Evolutionary conservation across 2,329 filamentous ascomycete species (phyloP).

Genomic region (Pseudogymnoascus sp.): DNA sequence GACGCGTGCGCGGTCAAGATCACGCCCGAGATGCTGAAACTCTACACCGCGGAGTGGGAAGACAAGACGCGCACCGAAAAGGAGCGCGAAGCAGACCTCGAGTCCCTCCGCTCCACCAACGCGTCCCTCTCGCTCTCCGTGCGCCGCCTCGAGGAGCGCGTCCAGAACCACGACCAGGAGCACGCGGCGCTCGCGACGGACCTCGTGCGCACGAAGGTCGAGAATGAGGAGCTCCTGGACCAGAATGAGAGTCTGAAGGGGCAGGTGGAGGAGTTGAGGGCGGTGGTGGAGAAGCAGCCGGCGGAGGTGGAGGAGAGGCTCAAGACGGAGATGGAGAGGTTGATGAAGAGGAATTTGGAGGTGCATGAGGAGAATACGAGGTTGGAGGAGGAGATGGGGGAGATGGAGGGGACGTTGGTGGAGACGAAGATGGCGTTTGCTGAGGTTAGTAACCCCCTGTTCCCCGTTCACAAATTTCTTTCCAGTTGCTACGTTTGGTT

Average conservation of each 20-base stretch:
- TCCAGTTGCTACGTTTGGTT: neutral
- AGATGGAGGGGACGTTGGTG: conserved; percentile 88
- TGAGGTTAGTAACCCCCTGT: conserved; percentile 55
- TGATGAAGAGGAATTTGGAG: conserved; percentile 87
- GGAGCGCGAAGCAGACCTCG: conserved; percentile 74
- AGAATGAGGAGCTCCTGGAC: conserved; percentile 83
- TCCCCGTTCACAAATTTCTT: neutral
- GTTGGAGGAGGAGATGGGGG: conserved; percentile 80
- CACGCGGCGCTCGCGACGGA: conserved; percentile 88
- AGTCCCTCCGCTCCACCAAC: conserved; percentile 60
- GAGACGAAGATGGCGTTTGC: conserved; percentile 92
- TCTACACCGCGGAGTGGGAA: conserved; percentile 83
- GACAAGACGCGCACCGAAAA: conserved; percentile 78
- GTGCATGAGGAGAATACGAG: conserved; percentile 88
- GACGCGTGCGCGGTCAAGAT: conserved; percentile 87
- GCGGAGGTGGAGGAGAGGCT: conserved; percentile 77
- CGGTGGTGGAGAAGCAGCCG: conserved; percentile 83
- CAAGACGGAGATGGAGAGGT: conserved; percentile 76
- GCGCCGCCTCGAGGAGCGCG: conserved; percentile 77
- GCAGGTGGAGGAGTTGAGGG: conserved; percentile 76
- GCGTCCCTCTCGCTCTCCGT: conserved; percentile 62
- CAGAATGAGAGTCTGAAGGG: conserved; percentile 80
- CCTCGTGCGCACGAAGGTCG: conserved; percentile 82
- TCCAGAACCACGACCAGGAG: conserved; percentile 81
- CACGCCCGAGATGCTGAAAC: conserved; percentile 69